Evolutionary conservation across 169 alveolate genomes (phyloP).

Genomic region (Perkinsus marinus): DNA sequence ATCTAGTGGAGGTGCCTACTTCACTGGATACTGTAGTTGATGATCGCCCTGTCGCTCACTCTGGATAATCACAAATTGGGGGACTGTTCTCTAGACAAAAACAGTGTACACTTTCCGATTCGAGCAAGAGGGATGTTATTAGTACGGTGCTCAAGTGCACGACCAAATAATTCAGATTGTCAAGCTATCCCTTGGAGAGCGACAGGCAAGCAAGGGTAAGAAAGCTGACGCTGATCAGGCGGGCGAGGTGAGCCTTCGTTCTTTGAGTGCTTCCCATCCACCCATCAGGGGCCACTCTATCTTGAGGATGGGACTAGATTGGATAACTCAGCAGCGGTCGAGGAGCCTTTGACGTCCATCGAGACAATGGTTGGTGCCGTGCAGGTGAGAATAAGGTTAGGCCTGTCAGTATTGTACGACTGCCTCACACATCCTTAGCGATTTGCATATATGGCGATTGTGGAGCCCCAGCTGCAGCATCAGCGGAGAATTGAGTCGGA

Average conservation of each 20-base stretch:
- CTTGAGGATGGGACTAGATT: background rate
- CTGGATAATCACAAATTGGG: too few species aligned
- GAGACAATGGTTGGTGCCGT: background rate
- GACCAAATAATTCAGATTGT: background rate
- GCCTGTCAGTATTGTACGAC: too few species aligned
- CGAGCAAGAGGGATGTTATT: too few species aligned
- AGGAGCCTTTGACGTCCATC: background rate
- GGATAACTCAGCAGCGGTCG: background rate
- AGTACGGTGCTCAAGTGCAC: too few species aligned
- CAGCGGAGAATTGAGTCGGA: background rate
- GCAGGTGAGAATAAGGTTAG: background rate
- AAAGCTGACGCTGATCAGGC: background rate
- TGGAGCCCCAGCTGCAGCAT: background rate
- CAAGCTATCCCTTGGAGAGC: background rate
- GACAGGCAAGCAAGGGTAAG: background rate
- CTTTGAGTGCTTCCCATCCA: background rate
- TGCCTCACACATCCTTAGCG: too few species aligned
- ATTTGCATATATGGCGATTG: background rate
- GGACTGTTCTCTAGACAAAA: too few species aligned
- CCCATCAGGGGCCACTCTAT: background rate
- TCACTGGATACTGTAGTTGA: too few species aligned
- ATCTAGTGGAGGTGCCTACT: too few species aligned
- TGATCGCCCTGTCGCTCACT: too few species aligned
- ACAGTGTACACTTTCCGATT: too few species aligned
- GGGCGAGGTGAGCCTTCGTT: background rate